phyloP scores from a whole-genome alignment of 768 basidiomycete species.

The Dentipellis sp. region DNA sequence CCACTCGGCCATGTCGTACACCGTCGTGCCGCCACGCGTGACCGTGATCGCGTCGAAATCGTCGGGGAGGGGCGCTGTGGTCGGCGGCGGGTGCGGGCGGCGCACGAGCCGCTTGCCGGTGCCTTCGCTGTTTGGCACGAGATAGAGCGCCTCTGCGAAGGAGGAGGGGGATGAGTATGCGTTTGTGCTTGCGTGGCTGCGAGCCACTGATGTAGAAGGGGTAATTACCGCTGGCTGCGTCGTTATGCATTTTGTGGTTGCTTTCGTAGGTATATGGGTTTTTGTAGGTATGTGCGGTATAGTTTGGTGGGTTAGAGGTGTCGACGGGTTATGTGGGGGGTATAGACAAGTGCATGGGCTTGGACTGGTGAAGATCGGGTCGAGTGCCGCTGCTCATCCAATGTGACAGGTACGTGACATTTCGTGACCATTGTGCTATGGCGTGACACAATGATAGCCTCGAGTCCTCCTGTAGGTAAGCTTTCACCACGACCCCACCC shows the following conservation, averaged over 20 bases:
- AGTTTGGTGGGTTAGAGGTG: too few relatives aligned
- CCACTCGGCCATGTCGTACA: conserved; percentile 6
- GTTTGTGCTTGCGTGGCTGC: background rate
- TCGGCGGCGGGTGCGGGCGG: conserved; percentile 29
- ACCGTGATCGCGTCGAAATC: conserved; percentile 30
- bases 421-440: too few relatives aligned
- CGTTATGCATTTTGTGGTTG: conserved; percentile 11
- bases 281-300: too few relatives aligned
- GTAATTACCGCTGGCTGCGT: conserved; percentile 11
- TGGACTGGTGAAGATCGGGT: too few relatives aligned
- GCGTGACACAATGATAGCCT: too few relatives aligned
- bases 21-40: conserved; percentile 11
- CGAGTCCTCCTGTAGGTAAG: too few relatives aligned
- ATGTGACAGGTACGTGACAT: too few relatives aligned
- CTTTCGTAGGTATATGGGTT: too few relatives aligned
- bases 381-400: too few relatives aligned
- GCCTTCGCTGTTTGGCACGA: conserved; percentile 30
- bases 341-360: too few relatives aligned
- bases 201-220: background rate
- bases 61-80: conserved; percentile 30
- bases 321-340: too few relatives aligned
- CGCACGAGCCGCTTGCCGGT: conserved; percentile 27
- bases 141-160: conserved; percentile 18
- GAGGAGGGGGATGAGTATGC: background rate
- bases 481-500: too few relatives aligned